Conservation (phyloP, 176 grass and related monocot species). For the Ensete glaucum region DNA sequence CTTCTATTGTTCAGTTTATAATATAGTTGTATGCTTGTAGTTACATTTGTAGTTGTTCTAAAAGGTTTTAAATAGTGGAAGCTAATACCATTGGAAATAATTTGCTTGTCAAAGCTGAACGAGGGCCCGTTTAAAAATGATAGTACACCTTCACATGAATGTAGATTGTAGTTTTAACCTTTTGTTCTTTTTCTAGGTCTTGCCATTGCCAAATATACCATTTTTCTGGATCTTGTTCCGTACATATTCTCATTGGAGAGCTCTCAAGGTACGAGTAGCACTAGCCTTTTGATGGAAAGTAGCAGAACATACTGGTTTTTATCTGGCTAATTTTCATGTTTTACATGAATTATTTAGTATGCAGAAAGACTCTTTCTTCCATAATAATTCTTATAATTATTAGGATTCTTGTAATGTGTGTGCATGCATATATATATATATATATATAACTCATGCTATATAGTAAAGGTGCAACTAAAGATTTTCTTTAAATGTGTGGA, state of each 20-base stretch:
- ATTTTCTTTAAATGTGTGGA: not conserved
- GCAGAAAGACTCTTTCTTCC: too few species aligned
- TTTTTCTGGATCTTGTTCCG: conserved; percentile 92
- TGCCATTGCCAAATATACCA: conserved; percentile 89
- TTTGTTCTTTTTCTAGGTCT: conserved; percentile 37
- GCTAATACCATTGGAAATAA: too few species aligned
- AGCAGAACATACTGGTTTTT: not conserved
- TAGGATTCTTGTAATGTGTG: too few species aligned
- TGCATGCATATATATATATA: too few species aligned
- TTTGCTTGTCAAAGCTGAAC: too few species aligned
- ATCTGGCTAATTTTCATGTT: not conserved
- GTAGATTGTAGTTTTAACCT: not conserved
- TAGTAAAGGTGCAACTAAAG: not conserved
- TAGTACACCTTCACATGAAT: not conserved
- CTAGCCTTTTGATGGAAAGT: not conserved
- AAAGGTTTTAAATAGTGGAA: too few species aligned
- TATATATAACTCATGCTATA: not conserved
- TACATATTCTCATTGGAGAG: conserved; percentile 94
- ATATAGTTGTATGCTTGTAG: too few species aligned
- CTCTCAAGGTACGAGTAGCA: conserved; percentile 63
- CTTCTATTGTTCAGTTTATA: too few species aligned
- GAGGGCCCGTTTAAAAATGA: too few species aligned
- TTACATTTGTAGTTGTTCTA: too few species aligned
- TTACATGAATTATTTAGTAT: not conserved
- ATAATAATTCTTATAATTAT: too few species aligned